Evolutionary conservation across 495 filamentous ascomycete genomes (phyloP), one percentile per base, ranked within the genome.

Genomic region (Penicillium manginii): DNA sequence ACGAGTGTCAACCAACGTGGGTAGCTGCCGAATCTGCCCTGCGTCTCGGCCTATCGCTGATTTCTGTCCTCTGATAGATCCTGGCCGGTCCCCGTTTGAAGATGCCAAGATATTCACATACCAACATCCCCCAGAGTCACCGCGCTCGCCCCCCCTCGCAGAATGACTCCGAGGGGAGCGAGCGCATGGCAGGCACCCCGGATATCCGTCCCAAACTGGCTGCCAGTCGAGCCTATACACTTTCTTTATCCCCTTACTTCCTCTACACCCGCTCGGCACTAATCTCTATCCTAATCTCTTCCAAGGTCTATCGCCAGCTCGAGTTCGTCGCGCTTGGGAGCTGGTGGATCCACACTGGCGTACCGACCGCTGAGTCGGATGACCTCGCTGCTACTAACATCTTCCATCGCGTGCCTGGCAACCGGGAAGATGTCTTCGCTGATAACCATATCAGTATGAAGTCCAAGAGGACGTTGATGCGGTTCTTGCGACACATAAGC

Each of bases 301-400:
- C 93, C 1, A 88, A 89, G 59, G 88, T 96, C 52, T 90, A 96
- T 60, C 84, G 84, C 32, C 91, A 96, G 72, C 82, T 98, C 57
- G 93, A 97, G 61, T 98, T 97, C 71, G 86, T 93, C 59, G 92
- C 94, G 5, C 89, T 98, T 7, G 96, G 96, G 31, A 93, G 90
- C 56, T 98, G 92, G 89, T 98, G 88, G 84, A 85, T 96, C 35
- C 87, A 88, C 33, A 69, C 60, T 14, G 59, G 59, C 17, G 26
- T 55, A 15, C 54, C 57, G 21, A 42, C 61, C 22, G 56, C 55
- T 45, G 29, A 59, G 32, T 29, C 55, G 21, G 12, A 19, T 31
- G 40, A 62, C 1, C 42, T 21, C 57, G 58, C 58, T 35, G 50
- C 55, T 40, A 61, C 62, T 35, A 57, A 63, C 23, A 4, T 54